phyloP scores from a whole-genome alignment of 306 rosid genomes.

The Vigna nakashimae region DNA sequence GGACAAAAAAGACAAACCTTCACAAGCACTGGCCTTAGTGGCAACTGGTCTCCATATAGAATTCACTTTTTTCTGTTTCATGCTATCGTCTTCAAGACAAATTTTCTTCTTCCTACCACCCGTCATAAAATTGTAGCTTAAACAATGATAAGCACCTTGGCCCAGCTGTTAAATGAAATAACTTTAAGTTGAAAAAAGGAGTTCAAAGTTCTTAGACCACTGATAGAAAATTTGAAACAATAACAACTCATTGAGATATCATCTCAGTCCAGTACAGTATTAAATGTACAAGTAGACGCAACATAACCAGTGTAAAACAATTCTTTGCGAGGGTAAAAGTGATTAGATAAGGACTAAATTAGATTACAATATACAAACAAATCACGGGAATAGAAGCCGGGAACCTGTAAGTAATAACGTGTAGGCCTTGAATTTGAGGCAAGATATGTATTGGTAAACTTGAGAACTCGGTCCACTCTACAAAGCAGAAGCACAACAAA shows the following conservation, averaged over 20 bases:
- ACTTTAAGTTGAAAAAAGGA: background rate
- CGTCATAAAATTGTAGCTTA: slow-evolving; percentile 61
- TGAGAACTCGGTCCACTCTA: slow-evolving; percentile 68
- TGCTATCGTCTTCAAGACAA: slow-evolving; percentile 43
- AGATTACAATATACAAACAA: slow-evolving; percentile 8
- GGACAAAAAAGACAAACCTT: slow-evolving; percentile 57
- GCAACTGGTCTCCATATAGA: slow-evolving; percentile 71
- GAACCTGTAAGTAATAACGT: slow-evolving; percentile 56
- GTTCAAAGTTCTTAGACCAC: slow-evolving; percentile 10
- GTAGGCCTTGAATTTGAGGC: slow-evolving; percentile 40
- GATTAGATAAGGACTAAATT: background rate
- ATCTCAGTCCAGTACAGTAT: slow-evolving; percentile 9
- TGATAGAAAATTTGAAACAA: background rate
- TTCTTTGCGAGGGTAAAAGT: background rate
- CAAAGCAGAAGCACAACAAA: slow-evolving; percentile 21
- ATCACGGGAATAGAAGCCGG: slow-evolving; percentile 1
- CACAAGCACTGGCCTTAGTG: slow-evolving; percentile 56
- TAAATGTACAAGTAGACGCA: background rate
- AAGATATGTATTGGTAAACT: slow-evolving; percentile 46
- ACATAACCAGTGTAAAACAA: background rate
- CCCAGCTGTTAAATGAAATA: slow-evolving; percentile 45
- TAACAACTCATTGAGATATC: background rate
- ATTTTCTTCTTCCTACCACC: slow-evolving; percentile 54
- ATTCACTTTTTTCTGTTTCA: slow-evolving; percentile 48
- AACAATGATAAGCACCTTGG: slow-evolving; percentile 44